Evolutionary conservation across 2,329 filamentous ascomycete genomes (phyloP).

Genomic region (Scedosporium boydii): DNA sequence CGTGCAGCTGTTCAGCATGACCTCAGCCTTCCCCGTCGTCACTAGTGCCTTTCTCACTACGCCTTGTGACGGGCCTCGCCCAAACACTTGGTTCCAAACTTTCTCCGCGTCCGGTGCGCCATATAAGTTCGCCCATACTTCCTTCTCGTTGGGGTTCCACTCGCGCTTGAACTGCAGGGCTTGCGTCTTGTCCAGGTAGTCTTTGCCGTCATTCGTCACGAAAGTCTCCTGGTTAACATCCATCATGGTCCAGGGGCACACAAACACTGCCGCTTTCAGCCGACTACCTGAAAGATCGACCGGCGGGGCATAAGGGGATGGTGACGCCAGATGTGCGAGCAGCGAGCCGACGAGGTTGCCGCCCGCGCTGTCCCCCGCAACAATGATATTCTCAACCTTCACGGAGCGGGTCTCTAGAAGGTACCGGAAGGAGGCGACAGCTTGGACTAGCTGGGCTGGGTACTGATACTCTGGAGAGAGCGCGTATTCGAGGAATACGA

Average conservation of each 20-base stretch:
- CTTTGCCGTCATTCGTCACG: constrained; percentile 11
- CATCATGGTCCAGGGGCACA: constrained; percentile 14
- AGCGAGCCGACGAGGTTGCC: constrained; percentile 13
- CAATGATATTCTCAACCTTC: constrained; percentile 10
- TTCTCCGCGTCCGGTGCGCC: constrained; percentile 1
- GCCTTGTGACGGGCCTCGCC: neutral
- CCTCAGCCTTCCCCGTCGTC: constrained; percentile 3
- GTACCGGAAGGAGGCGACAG: constrained; percentile 11
- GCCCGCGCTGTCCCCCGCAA: constrained; percentile 15
- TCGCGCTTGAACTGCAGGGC: neutral
- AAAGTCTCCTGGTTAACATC: constrained; percentile 10
- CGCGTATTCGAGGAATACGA: constrained; percentile 15
- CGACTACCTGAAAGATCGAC: constrained; percentile 4
- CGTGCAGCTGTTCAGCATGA: constrained; percentile 4
- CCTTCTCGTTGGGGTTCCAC: constrained; percentile 1
- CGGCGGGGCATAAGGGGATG: constrained; percentile 11
- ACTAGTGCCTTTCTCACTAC: constrained; percentile 7
- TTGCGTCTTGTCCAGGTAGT: constrained; percentile 9
- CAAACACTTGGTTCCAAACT: constrained; percentile 7
- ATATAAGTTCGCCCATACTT: constrained; percentile 7
- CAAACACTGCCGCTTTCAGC: constrained; percentile 11
- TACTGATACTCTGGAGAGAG: constrained; percentile 14
- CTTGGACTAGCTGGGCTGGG: constrained; percentile 14
- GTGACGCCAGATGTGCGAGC: constrained; percentile 12
- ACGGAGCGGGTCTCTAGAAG: constrained; percentile 10